Conservation (phyloP, 1,139 yeast species). For the Kodamaea fungicola region DNA sequence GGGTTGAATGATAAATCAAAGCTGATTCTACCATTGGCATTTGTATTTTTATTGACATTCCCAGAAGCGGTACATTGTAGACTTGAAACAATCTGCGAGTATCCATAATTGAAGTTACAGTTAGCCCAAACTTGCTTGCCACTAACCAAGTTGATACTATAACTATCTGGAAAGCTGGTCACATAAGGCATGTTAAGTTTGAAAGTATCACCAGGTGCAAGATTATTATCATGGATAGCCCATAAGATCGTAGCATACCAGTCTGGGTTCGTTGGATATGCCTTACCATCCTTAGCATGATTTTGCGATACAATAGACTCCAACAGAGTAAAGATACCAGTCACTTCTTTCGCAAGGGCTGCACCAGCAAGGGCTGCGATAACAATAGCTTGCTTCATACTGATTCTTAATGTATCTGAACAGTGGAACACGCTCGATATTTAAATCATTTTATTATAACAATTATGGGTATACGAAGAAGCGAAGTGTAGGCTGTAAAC, state of each 20-base stretch:
- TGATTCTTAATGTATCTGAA: too few relatives aligned
- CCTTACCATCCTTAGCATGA: background rate
- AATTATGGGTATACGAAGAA: too few relatives aligned
- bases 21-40: constrained; percentile 21
- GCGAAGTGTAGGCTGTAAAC: too few relatives aligned
- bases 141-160: constrained; percentile 6
- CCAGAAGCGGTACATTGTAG: constrained; percentile 21
- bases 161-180: constrained; percentile 16
- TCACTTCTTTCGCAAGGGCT: constrained; percentile 29
- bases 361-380: constrained; percentile 13
- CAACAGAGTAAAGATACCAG: background rate
- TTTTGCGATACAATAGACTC: background rate
- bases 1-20: constrained; percentile 27
- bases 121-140: constrained; percentile 19
- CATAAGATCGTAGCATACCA: constrained; percentile 25
- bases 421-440: too few relatives aligned
- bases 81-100: constrained; percentile 1
- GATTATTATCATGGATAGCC: constrained; percentile 17
- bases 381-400: too few relatives aligned
- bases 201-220: constrained; percentile 26
- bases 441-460: too few relatives aligned
- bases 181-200: constrained; percentile 25
- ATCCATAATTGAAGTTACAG: constrained; percentile 15
- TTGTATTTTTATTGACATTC: constrained; percentile 11
- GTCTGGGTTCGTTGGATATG: constrained; percentile 10